Base-by-base conservation (phyloP, 2,329 filamentous ascomycete species). In the Botrytis medusae region DNA sequence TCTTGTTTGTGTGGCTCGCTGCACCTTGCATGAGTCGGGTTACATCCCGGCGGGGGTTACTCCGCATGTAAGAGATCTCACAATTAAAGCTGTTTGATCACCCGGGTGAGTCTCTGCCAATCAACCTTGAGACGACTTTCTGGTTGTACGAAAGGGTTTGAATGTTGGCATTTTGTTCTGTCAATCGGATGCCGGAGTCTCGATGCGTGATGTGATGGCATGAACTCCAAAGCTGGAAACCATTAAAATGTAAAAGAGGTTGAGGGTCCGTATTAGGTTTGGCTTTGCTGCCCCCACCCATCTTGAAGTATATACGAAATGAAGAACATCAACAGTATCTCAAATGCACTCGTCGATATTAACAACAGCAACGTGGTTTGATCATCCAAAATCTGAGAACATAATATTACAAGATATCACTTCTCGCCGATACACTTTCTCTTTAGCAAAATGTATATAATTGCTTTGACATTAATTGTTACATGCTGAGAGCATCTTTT, bases 361-460 rank as follows among this genome's bases (percentile, higher is more conserved):
- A 29, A 42, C 34, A 29, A 29, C 25, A 18, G 4, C 10, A n/a
- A 18, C 14, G 7, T 9, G 4, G 1, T 22, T 40, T 57, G 14
- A 9, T 42, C 6, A 1, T 32, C 1, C 1, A 22, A 0, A 14
- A 14, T 6, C 12, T 0, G 14, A 14, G 12, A 4, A 3, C 2
- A 22, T 57, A 32, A 40, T 1, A 2, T 22, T 42, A 1, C 16
- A 32, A 16, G 29, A 32, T 3, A 22, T n/a, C 25, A 3, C 44
- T 65, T 51, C 22, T 4, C 5, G 34, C 37, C 9, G 10, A 3
- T 25, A 37, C 18, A 9, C 5, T 1, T 18, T 18, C 25, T n/a
- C 34, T 25, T 20, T 3, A 10, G 7, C 8, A 42, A 10, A 7
- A 1, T 32, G n/a, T 14, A 10, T 16, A 6, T 5, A 16, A 22